phyloP scores from a whole-genome alignment of 2,329 filamentous ascomycete genomes.

The Teratosphaeria pseudoeucalypti region DNA sequence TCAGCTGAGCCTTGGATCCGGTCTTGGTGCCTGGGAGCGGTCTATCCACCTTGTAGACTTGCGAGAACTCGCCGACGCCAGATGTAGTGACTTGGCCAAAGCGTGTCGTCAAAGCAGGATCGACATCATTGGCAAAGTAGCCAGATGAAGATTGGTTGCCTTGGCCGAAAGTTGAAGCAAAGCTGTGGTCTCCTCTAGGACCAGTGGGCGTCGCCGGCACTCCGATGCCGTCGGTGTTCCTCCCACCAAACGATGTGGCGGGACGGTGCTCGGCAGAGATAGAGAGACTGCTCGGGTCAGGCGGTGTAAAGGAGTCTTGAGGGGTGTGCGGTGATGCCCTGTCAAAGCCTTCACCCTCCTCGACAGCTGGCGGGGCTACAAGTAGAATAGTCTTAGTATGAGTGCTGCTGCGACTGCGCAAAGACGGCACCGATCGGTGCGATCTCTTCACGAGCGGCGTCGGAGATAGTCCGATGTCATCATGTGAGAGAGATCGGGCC shows the following conservation, averaged over 20 bases:
- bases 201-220: slow-evolving; percentile 77
- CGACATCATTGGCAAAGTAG: slow-evolving; percentile 61
- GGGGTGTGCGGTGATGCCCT: slow-evolving; percentile 53
- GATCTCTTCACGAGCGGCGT: slow-evolving; percentile 32
- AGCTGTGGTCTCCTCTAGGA: slow-evolving; percentile 43
- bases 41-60: slow-evolving; percentile 70
- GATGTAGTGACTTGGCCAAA: slow-evolving; percentile 74
- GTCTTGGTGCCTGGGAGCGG: slow-evolving; percentile 21
- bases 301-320: slow-evolving; percentile 60
- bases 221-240: slow-evolving; percentile 33
- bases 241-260: slow-evolving; percentile 27
- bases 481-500: slow-evolving; percentile 29
- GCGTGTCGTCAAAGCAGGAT: slow-evolving; percentile 59
- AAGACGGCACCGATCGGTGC: slow-evolving; percentile 14
- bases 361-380: slow-evolving; percentile 12
- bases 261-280: slow-evolving; percentile 54
- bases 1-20: slow-evolving; percentile 4
- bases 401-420: slow-evolving; percentile 9
- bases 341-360: slow-evolving; percentile 4
- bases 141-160: slow-evolving; percentile 44
- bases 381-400: slow-evolving; percentile 14
- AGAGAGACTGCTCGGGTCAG: slow-evolving; percentile 72
- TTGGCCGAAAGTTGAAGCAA: slow-evolving; percentile 46
- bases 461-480: slow-evolving; percentile 27
- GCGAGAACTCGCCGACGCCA: slow-evolving; percentile 85